Evolutionary conservation across 805 yeast genomes (phyloP).

Genomic region (Yamadazyma olivae): DNA sequence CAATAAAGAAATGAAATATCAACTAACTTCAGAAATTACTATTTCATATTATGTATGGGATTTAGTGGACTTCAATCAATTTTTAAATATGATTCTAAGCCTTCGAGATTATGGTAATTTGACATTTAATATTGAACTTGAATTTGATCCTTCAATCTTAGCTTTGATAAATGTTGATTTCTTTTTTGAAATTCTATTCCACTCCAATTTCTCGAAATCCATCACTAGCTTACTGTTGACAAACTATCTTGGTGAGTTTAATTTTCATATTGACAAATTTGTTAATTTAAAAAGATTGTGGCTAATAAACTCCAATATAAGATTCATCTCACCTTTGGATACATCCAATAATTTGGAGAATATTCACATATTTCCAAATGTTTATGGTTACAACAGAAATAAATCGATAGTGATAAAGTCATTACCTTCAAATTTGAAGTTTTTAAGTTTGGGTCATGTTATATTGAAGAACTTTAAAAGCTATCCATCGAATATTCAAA

Average conservation of each 20-base stretch:
- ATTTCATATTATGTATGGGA: slow-evolving; percentile 16
- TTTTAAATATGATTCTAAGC: slow-evolving; percentile 3
- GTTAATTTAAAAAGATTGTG: slow-evolving; percentile 14
- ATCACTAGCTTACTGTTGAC: slow-evolving; percentile 8
- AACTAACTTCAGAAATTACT: slow-evolving; percentile 9
- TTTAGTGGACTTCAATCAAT: slow-evolving; percentile 12
- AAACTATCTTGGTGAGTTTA: slow-evolving; percentile 12
- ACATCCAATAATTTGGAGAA: slow-evolving; percentile 5
- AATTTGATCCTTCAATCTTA: slow-evolving; percentile 17
- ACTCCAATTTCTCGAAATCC: not conserved
- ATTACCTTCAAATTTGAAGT: slow-evolving; percentile 12
- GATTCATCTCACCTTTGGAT: not conserved
- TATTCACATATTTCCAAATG: slow-evolving; percentile 15
- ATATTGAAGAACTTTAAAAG: not conserved
- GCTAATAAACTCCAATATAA: slow-evolving; percentile 16
- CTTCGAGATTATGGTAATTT: slow-evolving; percentile 2
- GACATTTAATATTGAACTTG: slow-evolving; percentile 17
- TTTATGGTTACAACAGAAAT: slow-evolving; percentile 12
- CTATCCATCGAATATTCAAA: slow-evolving; percentile 5
- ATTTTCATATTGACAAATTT: slow-evolving; percentile 10
- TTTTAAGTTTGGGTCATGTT: slow-evolving; percentile 13
- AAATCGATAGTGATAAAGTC: slow-evolving; percentile 8
- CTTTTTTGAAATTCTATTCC: slow-evolving; percentile 1
- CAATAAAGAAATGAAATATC: slow-evolving; percentile 2
- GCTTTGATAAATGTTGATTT: slow-evolving; percentile 9